Base-by-base conservation (phyloP, 176 grass and related monocot genomes). In the Dendrocalamus sinicus region DNA sequence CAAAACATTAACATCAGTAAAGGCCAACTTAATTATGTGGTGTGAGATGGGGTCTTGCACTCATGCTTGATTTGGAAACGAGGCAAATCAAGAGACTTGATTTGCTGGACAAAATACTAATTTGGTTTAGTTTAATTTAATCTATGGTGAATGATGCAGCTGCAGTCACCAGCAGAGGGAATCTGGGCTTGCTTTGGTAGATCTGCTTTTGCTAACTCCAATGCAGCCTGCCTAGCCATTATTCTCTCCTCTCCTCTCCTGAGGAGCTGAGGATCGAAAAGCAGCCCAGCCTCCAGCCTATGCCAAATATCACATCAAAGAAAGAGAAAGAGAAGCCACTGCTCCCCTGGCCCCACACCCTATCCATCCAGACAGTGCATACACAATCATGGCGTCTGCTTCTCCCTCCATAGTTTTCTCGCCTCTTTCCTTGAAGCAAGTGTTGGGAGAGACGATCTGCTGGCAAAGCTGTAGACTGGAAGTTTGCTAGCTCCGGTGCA, bases 201-300 rank as follows among this genome's bases (percentile, higher is more conserved):
- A 89, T 84, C 91, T 95, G 92, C 94, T 99, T 99, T 99, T 81
- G 82, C 89, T 76, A 89, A 92, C 82, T 96, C 92, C 94, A 83
- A 99, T 77, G 94, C 92, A 91, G 88, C 81, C 76, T 78, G 61
- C 78, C 19, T 70, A 45, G 63, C 73, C 60, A 24, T 79, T 5
- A 39, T 39, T 39, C 37, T 71, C 75, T 71, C 53, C 35, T 71
- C 79, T 51, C 84, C 13, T 52, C 87, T 71, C n/a, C 30, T 26
- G 70, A 71, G 70, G 70, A 51, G 60, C 11, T 48, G 84, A 90
- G 84, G 71, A 75, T 87, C 77, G 89, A 94, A 94, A 97, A 90
- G 90, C 70, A 57, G 70, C 45, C 16, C 55, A 83, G 37, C 54
- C 54, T 20, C 73, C 67, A 44, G 63, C 80, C 82, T 81, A 69